Evolutionary conservation across 805 yeast species (phyloP).

Genomic region (Zygosaccharomyces siamensis): DNA sequence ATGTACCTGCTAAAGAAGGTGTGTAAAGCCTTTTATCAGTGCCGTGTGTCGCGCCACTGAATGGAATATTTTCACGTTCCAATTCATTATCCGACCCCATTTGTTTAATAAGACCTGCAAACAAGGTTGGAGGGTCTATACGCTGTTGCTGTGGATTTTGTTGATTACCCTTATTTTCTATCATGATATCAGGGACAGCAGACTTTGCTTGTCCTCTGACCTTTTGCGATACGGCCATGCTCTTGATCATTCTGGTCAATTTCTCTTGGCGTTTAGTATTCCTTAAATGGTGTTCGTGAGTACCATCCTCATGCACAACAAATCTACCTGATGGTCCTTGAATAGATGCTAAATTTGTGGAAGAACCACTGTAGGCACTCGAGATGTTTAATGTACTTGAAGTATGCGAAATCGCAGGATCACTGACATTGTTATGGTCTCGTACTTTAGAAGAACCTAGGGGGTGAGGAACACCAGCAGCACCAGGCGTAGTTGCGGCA

Average conservation of each 20-base stretch:
- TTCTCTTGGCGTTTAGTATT: slow-evolving; percentile 78
- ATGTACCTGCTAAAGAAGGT: not conserved
- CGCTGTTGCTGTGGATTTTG: not conserved
- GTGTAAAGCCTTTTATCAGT: slow-evolving; percentile 19
- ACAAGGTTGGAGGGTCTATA: slow-evolving; percentile 60
- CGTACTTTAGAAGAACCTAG: slow-evolving; percentile 8
- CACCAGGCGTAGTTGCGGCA: slow-evolving; percentile 9
- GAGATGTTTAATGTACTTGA: not conserved
- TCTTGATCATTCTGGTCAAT: slow-evolving; percentile 67
- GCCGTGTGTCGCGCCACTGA: slow-evolving; percentile 35
- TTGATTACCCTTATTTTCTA: slow-evolving; percentile 23
- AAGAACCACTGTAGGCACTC: slow-evolving; percentile 1
- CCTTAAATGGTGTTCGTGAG: slow-evolving; percentile 74
- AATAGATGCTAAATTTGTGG: not conserved
- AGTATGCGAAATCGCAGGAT: not conserved
- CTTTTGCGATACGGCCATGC: slow-evolving; percentile 68
- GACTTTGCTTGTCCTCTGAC: slow-evolving; percentile 64
- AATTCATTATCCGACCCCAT: slow-evolving; percentile 43
- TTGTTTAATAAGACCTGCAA: slow-evolving; percentile 62
- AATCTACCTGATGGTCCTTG: slow-evolving; percentile 38
- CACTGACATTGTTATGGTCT: slow-evolving; percentile 2
- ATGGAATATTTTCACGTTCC: slow-evolving; percentile 28
- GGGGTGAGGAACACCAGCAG: not conserved
- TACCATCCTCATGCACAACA: slow-evolving; percentile 57
- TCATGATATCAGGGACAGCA: slow-evolving; percentile 64